Percentiles rank a stretch among this genome's conserved stretches.
These are phyloP conservation scores for Daldinia bambusicola DNA, from an alignment of 495 filamentous ascomycete species.

Conservation along the genomic window DNA sequence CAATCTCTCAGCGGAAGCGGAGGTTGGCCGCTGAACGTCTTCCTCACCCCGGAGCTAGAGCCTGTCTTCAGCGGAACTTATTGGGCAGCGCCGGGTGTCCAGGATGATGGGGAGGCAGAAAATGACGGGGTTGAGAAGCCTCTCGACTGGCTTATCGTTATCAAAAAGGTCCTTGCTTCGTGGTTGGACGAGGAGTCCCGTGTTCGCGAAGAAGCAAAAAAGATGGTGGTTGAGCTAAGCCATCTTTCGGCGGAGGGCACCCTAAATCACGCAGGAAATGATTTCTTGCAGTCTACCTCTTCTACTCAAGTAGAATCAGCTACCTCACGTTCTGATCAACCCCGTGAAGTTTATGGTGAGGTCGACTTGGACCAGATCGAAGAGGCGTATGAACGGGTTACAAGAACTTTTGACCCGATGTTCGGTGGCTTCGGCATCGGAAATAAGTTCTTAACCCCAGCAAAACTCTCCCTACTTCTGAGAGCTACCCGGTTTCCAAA, in stretches of 20 bases:
- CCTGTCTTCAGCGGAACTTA: slow-evolving; percentile 98
- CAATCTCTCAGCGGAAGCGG: slow-evolving; percentile 92
- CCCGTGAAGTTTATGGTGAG: slow-evolving; percentile 56
- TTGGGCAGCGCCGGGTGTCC: slow-evolving; percentile 83
- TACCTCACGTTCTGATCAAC: slow-evolving; percentile 29
- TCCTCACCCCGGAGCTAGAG: slow-evolving; percentile 90
- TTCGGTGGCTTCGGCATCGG: slow-evolving; percentile 82
- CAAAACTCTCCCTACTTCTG: slow-evolving; percentile 84
- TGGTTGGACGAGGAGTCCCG: slow-evolving; percentile 87
- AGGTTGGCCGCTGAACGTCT: slow-evolving; percentile 97
- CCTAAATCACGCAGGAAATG: slow-evolving; percentile 59
- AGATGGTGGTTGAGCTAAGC: slow-evolving; percentile 80
- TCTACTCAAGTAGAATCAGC: slow-evolving; percentile 17
- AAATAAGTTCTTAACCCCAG: slow-evolving; percentile 92
- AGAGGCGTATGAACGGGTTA: slow-evolving; percentile 85
- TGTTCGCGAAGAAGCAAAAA: slow-evolving; percentile 82
- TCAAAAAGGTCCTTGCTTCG: slow-evolving; percentile 80
- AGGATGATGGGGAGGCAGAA: slow-evolving; percentile 55
- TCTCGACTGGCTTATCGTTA: slow-evolving; percentile 69
- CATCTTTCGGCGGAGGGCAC: slow-evolving; percentile 90
- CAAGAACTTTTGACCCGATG: slow-evolving; percentile 76
- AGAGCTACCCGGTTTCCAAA: slow-evolving; percentile 76
- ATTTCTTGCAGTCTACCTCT: slow-evolving; percentile 20
- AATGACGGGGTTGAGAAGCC: slow-evolving; percentile 42
- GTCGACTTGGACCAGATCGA: slow-evolving; percentile 92